Base-by-base conservation (phyloP, 148 eudicot species). In the Suaeda aralocaspica region DNA sequence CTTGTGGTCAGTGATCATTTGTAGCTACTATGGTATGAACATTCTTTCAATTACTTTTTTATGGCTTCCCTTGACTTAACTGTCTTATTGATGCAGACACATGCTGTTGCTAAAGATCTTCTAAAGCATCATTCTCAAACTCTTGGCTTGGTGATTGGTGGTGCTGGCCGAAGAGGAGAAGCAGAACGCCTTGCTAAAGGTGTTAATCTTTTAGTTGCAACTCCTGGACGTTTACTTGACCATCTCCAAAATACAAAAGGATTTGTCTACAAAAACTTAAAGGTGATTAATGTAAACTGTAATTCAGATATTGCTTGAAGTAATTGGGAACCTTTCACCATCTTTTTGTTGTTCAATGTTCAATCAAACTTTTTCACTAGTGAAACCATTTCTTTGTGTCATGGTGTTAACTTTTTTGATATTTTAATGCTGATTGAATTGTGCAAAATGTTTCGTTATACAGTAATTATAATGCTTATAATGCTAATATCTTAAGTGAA, bases 221-320 rank as follows among this genome's bases (percentile, higher is more conserved):
- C 98, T 30, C 98, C 98, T 62, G 98, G 96, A 39, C 85, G 98
- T 30, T 92, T 93, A 81, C 92, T 90, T 79, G 96, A 93, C 74
- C 98, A 90, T 81, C 92, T 93, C 49, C 87, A 84, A 71, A 81
- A 83, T 68, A 90, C 98, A 45, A 90, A 90, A 78, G 92, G 92
- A 25, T 93, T 90, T 45, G 76, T 88, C 10, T 90, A 68, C 80
- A 93, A 85, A 74, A 89, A 83, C 72, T 79, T 94, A 9, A 82
- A 85, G 97, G 98, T 90, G 57, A 61, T 59, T 33, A 51, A 22
- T 25, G 0, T n/a, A 8, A 3, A 13, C 10, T 45, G 34, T 30
- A 18, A 14, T 16, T 29, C 18, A 26, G 14, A 21, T 11, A 39
- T 51, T 3, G 12, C 12, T 14, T 44, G 24, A 33, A 46, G 15